A percentile compares a stretch with the other conserved stretches of the same genome.
Evolutionary conservation across 139 green algal genomes (phyloP).

Genomic region (Tetradesmus obliquus): DNA sequence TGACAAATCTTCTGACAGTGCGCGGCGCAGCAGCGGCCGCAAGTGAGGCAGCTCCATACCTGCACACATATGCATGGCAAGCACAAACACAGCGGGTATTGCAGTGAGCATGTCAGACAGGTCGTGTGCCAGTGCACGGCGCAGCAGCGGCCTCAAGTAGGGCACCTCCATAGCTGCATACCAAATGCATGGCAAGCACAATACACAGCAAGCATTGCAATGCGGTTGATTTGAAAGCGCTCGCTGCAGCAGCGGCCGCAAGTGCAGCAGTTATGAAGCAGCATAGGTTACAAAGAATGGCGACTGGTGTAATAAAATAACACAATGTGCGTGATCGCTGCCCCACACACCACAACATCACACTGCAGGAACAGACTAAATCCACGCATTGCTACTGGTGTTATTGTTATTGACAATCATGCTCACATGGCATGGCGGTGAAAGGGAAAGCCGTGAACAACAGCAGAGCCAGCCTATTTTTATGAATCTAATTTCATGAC

Average conservation of each 20-base stretch:
- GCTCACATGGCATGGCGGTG: neutral
- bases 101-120: neutral
- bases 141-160: neutral
- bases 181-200: too few relatives aligned
- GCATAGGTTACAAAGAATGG: too few relatives aligned
- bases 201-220: too few relatives aligned
- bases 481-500: neutral
- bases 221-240: too few relatives aligned
- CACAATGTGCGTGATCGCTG: too few relatives aligned
- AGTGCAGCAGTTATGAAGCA: too few relatives aligned
- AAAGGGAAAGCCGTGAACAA: neutral
- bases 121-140: neutral
- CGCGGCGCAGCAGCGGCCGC: slow-evolving; percentile 1
- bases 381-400: too few relatives aligned
- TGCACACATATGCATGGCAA: neutral
- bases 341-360: too few relatives aligned
- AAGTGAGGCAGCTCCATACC: neutral
- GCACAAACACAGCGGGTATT: too few relatives aligned
- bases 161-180: neutral
- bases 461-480: too few relatives aligned
- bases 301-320: too few relatives aligned
- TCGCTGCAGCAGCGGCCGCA: neutral
- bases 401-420: neutral
- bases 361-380: too few relatives aligned
- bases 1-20: slow-evolving; percentile 3